Evolutionary conservation across 768 basidiomycete genomes (phyloP).

Genomic region (Leucogyrophana mollusca): DNA sequence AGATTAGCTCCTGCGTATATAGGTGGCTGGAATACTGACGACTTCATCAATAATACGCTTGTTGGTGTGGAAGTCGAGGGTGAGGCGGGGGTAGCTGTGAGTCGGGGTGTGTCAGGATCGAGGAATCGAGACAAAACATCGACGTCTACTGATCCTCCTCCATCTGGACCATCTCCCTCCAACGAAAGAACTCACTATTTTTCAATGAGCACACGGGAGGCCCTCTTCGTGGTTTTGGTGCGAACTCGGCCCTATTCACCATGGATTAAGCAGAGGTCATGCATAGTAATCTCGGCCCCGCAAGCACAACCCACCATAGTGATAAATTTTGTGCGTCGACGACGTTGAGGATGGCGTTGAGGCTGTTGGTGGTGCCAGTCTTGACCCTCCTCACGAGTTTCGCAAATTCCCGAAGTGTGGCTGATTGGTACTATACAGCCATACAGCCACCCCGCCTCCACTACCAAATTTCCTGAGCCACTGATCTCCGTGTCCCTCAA

Average conservation of each 20-base stretch:
- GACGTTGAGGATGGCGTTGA: constrained; percentile 23
- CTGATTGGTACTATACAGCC: constrained; percentile 35
- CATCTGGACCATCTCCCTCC: not conserved
- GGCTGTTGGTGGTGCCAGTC: constrained; percentile 13
- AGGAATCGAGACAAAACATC: not conserved
- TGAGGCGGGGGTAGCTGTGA: constrained; percentile 92
- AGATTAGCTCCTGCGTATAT: not conserved
- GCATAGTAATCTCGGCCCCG: not conserved
- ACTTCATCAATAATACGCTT: constrained; percentile 99
- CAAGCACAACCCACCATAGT: constrained; percentile 48
- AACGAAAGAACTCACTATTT: constrained; percentile 74
- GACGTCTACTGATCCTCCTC: not conserved
- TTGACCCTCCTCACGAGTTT: constrained; percentile 7
- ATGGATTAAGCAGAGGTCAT: constrained; percentile 14
- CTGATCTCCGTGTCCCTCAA: constrained; percentile 12
- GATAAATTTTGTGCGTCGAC: constrained; percentile 23
- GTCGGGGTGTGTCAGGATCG: not conserved
- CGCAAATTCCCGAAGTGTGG: constrained; percentile 29
- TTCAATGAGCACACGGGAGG: constrained; percentile 98
- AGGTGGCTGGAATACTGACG: constrained; percentile 46
- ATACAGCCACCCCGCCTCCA: constrained; percentile 9
- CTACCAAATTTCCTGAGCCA: not conserved
- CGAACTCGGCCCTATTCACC: constrained; percentile 89
- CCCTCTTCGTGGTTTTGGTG: constrained; percentile 99
- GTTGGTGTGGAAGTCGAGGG: constrained; percentile 99